Evolutionary conservation across 179 eudicot genomes (phyloP), one percentile per base, ranked within the genome.

Genomic region (Vitellaria paradoxa): DNA sequence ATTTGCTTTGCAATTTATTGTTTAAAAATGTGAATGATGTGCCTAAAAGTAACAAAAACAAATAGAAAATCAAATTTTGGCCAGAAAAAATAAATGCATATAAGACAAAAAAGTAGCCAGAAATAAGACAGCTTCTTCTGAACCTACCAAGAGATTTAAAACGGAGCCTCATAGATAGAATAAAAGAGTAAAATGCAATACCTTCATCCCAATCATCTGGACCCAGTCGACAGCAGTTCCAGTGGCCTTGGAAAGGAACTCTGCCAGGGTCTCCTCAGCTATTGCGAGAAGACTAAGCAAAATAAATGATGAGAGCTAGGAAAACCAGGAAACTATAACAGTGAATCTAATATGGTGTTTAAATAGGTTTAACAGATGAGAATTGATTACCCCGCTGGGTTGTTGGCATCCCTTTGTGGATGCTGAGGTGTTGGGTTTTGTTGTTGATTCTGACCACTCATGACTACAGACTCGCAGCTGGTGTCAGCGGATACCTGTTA

Each of bases 171-270:
- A 1, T 20, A 11, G 6, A 67, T 11, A 30, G 37, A 30, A 69
- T 14, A 18, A 5, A 55, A 42, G 37, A 46, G 14, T 45, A 55
- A 26, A 42, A 13, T 8, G 49, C 23, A 24, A 70, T 55, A 88
- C 91, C 91, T 88, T 88, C 91, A 88, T 88, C 91, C 91, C 91
- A 85, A 84, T 84, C 88, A 88, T 83, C 87, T 85, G 88, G 68
- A 88, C 88, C 90, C 91, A 88, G 83, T 86, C 84, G 83, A 88
- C 91, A 85, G 91, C 91, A 84, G 91, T 88, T 82, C 91, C 91
- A 65, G 88, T 87, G 82, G 90, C 90, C 88, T 87, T 87, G 24
- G 87, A 81, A 75, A 87, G 90, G 84, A 87, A 88, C 86, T 82
- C 88, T 82, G 88, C 78, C 84, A 88, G 76, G 77, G 91, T 88